These are phyloP conservation scores for Polytrichum formosum DNA, from an alignment of 225 moss, liverwort and hornwort species.

Conservation along the genomic window DNA sequence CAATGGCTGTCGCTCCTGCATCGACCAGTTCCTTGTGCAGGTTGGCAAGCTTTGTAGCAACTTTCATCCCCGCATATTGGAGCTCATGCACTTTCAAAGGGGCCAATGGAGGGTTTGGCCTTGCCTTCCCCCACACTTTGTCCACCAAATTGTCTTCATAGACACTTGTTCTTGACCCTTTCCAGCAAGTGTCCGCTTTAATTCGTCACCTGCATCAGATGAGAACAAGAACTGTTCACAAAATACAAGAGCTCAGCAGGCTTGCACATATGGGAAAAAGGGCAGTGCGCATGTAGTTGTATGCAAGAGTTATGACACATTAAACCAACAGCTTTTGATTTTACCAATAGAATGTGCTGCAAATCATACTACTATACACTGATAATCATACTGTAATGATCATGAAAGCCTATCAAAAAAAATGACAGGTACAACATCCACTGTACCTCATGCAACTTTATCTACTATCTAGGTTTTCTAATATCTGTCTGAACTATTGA, in stretches of 20 bases:
- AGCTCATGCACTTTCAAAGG: conserved; percentile 81
- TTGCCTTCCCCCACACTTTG: conserved; percentile 74
- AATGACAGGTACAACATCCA: background rate
- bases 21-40: conserved; percentile 63
- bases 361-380: background rate
- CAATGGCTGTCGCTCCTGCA: conserved; percentile 79
- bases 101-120: conserved; percentile 65
- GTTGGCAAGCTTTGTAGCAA: conserved; percentile 70
- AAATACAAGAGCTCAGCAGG: conserved; percentile 53
- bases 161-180: conserved; percentile 67
- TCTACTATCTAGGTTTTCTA: no score
- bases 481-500: no score
- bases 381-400: background rate
- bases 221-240: conserved; percentile 95
- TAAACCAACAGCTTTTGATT: background rate
- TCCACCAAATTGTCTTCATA: conserved; percentile 84
- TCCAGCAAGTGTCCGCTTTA: conserved; percentile 68
- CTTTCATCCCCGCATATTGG: conserved; percentile 80
- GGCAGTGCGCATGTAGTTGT: background rate
- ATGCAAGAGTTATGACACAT: background rate
- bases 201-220: conserved; percentile 89
- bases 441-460: background rate
- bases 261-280: conserved; percentile 16
- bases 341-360: background rate
- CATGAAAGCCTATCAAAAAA: background rate